Conservation (phyloP, 495 filamentous ascomycete species). For the Podospora appendiculata region DNA sequence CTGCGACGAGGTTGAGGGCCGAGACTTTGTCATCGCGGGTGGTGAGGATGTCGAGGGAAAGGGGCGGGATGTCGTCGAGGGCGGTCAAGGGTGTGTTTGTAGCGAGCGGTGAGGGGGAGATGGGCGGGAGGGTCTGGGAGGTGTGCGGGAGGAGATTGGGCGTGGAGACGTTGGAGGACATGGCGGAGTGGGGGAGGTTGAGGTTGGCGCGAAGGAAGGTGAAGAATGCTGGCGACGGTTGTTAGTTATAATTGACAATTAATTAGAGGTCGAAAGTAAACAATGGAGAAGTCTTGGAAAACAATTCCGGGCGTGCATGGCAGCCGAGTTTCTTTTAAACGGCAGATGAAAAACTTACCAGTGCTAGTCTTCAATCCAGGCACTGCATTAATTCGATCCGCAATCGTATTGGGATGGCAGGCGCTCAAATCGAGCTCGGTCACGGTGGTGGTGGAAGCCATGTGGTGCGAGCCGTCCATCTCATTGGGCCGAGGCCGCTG, state of each 20-base stretch:
- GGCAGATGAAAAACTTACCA: slow-evolving; percentile 28
- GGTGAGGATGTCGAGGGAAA: slow-evolving; percentile 29
- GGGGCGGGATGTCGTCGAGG: slow-evolving; percentile 30
- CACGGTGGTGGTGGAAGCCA: slow-evolving; percentile 17
- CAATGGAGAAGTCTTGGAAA: not conserved
- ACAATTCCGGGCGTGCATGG: too few relatives aligned
- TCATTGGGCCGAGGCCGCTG: slow-evolving; percentile 16
- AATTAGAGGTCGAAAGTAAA: not conserved
- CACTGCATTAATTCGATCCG: slow-evolving; percentile 39
- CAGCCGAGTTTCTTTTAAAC: too few relatives aligned
- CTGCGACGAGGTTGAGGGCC: slow-evolving; percentile 35
- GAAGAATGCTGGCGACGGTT: slow-evolving; percentile 40
- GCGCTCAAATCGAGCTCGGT: slow-evolving; percentile 41
- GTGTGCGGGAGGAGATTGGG: slow-evolving; percentile 32
- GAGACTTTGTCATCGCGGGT: slow-evolving; percentile 29
- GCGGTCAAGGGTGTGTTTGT: slow-evolving; percentile 12
- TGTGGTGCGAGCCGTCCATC: slow-evolving; percentile 24
- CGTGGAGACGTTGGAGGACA: slow-evolving; percentile 32
- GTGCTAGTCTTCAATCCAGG: slow-evolving; percentile 43
- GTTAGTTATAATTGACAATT: not conserved
- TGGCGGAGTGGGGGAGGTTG: slow-evolving; percentile 38
- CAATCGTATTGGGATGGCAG: slow-evolving; percentile 30
- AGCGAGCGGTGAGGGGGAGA: slow-evolving; percentile 15
- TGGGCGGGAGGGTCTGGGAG: slow-evolving; percentile 14
- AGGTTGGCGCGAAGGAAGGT: slow-evolving; percentile 49